A percentile compares a stretch with the other conserved stretches of the same genome.
These are phyloP conservation scores for Taiozyma onychis DNA, from an alignment of 1,139 yeast genomes.

Conservation along the genomic window DNA sequence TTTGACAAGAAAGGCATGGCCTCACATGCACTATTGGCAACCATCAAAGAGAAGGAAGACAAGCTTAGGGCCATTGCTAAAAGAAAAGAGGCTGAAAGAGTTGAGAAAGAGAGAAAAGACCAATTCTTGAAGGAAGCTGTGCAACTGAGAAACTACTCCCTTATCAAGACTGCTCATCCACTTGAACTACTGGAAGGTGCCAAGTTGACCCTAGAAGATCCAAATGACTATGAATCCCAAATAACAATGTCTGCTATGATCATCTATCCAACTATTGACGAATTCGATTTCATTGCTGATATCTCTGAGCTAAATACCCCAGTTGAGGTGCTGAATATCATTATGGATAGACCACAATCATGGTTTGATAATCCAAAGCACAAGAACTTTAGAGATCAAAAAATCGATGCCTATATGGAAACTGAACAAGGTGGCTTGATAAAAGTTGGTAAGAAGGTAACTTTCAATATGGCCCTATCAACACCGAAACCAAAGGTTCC, in stretches of 20 bases:
- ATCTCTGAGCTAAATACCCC: slow-evolving; percentile 68
- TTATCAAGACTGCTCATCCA: slow-evolving; percentile 46
- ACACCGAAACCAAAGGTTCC: slow-evolving; percentile 66
- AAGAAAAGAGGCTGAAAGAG: slow-evolving; percentile 23
- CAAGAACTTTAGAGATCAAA: slow-evolving; percentile 49
- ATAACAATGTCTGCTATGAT: slow-evolving; percentile 75
- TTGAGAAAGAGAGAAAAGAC: slow-evolving; percentile 25
- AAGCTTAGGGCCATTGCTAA: slow-evolving; percentile 22
- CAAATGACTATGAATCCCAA: slow-evolving; percentile 70
- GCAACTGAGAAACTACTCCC: slow-evolving; percentile 45
- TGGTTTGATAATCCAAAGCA: slow-evolving; percentile 70
- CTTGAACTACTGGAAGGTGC: slow-evolving; percentile 31
- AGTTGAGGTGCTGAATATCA: slow-evolving; percentile 47
- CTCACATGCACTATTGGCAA: slow-evolving; percentile 37
- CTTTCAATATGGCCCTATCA: slow-evolving; percentile 59
- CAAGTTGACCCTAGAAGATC: slow-evolving; percentile 54
- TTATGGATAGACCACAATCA: slow-evolving; percentile 58
- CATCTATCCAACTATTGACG: slow-evolving; percentile 78
- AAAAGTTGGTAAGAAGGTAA: slow-evolving; percentile 74
- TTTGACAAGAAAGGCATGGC: slow-evolving; percentile 56
- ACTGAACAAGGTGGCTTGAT: slow-evolving; percentile 80
- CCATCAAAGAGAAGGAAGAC: slow-evolving; percentile 36
- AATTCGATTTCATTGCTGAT: slow-evolving; percentile 75
- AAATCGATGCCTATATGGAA: slow-evolving; percentile 74
- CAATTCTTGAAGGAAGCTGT: slow-evolving; percentile 48